phyloP scores from a whole-genome alignment of 2,329 filamentous ascomycete species.

The Cladophialophora carrionii region DNA sequence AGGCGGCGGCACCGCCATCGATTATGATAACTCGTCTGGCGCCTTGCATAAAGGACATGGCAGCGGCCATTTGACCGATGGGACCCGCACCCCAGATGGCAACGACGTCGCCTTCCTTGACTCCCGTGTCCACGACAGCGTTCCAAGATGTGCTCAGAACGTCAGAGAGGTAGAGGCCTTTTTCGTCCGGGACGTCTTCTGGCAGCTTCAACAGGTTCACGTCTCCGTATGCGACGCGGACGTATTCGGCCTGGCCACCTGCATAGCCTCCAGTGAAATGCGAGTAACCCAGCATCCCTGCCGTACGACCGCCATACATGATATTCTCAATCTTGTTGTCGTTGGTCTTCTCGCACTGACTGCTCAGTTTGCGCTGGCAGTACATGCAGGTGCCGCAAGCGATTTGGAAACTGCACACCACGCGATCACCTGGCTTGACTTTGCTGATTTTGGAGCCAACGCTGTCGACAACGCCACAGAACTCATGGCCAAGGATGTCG shows the following conservation, averaged over 20 bases:
- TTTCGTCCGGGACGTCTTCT: constrained; percentile 79
- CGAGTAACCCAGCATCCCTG: constrained; percentile 73
- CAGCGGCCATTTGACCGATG: constrained; percentile 77
- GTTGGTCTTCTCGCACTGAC: constrained; percentile 60
- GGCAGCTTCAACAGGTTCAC: constrained; percentile 81
- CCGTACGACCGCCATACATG: constrained; percentile 78
- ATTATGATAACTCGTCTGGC: constrained; percentile 77
- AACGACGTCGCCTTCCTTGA: constrained; percentile 75
- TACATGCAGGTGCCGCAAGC: constrained; percentile 70
- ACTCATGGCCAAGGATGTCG: constrained; percentile 68
- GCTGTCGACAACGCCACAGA: constrained; percentile 57
- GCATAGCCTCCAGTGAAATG: constrained; percentile 83
- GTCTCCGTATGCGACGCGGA: constrained; percentile 77
- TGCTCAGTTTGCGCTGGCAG: constrained; percentile 74
- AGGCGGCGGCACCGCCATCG: constrained; percentile 66
- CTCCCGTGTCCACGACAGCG: constrained; percentile 77
- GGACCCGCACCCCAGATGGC: constrained; percentile 87
- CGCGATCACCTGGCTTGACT: constrained; percentile 65
- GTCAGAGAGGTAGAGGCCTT: constrained; percentile 78
- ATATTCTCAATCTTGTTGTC: constrained; percentile 69
- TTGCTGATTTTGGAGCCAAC: constrained; percentile 60
- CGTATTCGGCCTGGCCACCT: constrained; percentile 84
- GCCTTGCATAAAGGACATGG: constrained; percentile 70
- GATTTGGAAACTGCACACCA: constrained; percentile 87
- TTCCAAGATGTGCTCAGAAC: constrained; percentile 80